Conservation (phyloP, 2,329 filamentous ascomycete genomes). For the Trichoderma polysporum region DNA sequence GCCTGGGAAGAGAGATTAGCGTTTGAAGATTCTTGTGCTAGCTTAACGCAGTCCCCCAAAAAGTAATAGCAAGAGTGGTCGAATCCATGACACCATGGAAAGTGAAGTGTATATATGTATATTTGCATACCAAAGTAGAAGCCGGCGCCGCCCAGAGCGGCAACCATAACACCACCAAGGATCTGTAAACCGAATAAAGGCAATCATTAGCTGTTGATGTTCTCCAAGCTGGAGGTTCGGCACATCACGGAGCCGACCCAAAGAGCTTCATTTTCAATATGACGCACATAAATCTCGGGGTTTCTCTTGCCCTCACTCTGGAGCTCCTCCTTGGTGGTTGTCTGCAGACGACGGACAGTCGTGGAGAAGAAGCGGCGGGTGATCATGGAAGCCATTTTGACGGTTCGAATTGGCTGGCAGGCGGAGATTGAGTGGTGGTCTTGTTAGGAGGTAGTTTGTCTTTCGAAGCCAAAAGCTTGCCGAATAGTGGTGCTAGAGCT, state of each 20-base stretch:
- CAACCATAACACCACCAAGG: conserved; percentile 86
- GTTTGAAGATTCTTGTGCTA: not conserved
- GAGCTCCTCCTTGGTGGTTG: conserved; percentile 47
- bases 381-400: conserved; percentile 57
- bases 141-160: conserved; percentile 82
- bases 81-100: not conserved
- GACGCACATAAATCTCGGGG: conserved; percentile 47
- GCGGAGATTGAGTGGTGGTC: conserved; percentile 18
- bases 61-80: not conserved
- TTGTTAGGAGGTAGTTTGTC: conserved; percentile 24
- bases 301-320: conserved; percentile 59
- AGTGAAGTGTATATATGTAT: not conserved
- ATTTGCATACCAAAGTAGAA: conserved; percentile 73
- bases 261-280: conserved; percentile 27
- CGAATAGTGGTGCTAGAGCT: conserved; percentile 10
- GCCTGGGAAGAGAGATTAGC: conserved; percentile 47
- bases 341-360: conserved; percentile 51
- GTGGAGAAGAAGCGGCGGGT: conserved; percentile 58
- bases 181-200: conserved; percentile 56
- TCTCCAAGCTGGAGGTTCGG: not conserved
- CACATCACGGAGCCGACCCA: conserved; percentile 11
- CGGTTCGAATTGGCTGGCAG: conserved; percentile 25
- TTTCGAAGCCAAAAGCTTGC: conserved; percentile 22
- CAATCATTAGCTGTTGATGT: not conserved
- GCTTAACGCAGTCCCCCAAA: not conserved